Conservation (phyloP, 2,329 filamentous ascomycete species). For the Neoscytalidium dimidiatum region DNA sequence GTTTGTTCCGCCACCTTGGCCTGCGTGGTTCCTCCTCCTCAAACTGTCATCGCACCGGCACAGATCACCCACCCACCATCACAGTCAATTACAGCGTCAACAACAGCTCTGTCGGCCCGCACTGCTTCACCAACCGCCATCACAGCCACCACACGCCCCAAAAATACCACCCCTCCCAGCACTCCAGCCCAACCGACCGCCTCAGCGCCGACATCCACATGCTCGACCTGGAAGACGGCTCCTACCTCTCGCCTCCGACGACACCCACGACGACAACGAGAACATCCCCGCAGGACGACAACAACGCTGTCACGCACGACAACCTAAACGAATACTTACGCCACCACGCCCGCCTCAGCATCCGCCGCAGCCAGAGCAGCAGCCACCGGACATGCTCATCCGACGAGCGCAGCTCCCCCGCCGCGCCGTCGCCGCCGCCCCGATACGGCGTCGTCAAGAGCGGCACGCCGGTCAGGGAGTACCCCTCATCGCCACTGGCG, state of each 20-base stretch:
- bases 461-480: no score
- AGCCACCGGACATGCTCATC: neutral
- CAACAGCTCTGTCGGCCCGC: no score
- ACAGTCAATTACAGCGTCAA: neutral
- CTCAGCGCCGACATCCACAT: neutral
- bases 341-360: neutral
- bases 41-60: neutral
- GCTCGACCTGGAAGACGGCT: neutral
- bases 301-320: neutral
- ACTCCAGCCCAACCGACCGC: neutral
- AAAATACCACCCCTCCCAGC: neutral
- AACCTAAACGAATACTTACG: neutral
- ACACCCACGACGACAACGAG: neutral
- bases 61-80: neutral
- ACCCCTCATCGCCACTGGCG: no score
- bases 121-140: no score
- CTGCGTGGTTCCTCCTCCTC: neutral
- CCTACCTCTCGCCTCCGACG: neutral
- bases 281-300: neutral
- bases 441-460: no score
- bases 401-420: no score
- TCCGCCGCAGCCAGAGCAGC: neutral
- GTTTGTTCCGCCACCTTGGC: neutral
- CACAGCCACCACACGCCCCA: neutral
- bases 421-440: no score